These are phyloP conservation scores for Noccaea caerulescens DNA, from an alignment of 345 rosid species.

Conservation along the genomic window DNA sequence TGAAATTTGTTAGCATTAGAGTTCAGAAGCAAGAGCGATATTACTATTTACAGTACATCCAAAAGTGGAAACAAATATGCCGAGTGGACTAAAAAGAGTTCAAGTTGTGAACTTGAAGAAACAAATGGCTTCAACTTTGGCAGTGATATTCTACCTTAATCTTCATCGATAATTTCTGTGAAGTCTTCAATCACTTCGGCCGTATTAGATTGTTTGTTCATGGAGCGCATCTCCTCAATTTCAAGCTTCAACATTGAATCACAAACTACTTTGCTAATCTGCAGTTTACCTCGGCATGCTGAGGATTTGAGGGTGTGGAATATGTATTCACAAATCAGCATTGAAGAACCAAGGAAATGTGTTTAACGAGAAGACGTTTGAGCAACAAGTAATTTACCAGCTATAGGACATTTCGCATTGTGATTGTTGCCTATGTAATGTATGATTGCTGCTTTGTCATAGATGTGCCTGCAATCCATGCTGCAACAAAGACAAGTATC, in stretches of 20 bases:
- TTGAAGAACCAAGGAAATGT: conserved; percentile 24
- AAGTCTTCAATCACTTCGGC: conserved; percentile 72
- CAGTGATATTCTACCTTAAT: conserved; percentile 30
- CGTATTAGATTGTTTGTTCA: conserved; percentile 49
- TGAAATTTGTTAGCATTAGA: too few species aligned
- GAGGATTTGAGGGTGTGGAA: conserved; percentile 18
- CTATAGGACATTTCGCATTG: conserved; percentile 60
- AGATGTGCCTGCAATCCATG: conserved; percentile 83
- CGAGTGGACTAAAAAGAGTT: not conserved
- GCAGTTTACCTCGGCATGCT: conserved; percentile 76
- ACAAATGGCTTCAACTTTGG: conserved; percentile 14
- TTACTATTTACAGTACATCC: conserved; percentile 20
- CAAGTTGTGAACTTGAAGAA: not conserved
- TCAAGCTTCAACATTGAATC: conserved; percentile 67
- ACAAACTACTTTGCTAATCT: conserved; percentile 51
- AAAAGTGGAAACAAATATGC: conserved; percentile 19
- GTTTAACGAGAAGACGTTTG: not conserved
- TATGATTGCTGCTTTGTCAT: conserved; percentile 63
- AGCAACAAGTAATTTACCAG: conserved; percentile 54
- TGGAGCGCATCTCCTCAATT: conserved; percentile 70
- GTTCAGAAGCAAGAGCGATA: not conserved
- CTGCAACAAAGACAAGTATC: conserved; percentile 49
- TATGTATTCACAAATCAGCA: conserved; percentile 26
- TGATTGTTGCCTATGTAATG: conserved; percentile 50
- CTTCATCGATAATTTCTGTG: conserved; percentile 52